These are phyloP conservation scores for Rhizophora apiculata DNA, from an alignment of 345 rosid species.

Conservation along the genomic window DNA sequence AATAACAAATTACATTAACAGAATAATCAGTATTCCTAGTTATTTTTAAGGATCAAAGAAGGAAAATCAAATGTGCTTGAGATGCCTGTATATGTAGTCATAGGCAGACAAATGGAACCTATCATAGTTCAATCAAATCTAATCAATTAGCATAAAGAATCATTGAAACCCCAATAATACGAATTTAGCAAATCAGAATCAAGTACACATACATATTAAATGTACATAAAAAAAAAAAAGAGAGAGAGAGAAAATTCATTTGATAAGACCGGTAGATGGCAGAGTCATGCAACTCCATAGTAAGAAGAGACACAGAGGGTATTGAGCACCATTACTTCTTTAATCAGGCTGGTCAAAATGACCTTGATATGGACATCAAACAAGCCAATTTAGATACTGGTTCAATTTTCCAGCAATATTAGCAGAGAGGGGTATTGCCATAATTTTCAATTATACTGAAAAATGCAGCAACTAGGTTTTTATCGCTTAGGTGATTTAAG, in stretches of 20 bases:
- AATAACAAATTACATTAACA: slow-evolving; percentile 26
- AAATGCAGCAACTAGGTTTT: too few species aligned
- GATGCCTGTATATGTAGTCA: neutral
- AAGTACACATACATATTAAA: too few species aligned
- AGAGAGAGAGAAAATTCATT: too few species aligned
- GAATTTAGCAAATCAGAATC: neutral
- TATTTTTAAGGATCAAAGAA: neutral
- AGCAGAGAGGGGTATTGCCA: too few species aligned
- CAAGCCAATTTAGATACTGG: neutral
- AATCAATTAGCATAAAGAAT: neutral
- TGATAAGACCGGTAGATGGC: too few species aligned
- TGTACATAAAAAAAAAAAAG: too few species aligned
- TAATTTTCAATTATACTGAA: too few species aligned
- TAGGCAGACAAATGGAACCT: too few species aligned
- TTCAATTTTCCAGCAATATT: neutral
- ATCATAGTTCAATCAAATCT: neutral
- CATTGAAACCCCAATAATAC: neutral
- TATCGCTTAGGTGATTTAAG: too few species aligned
- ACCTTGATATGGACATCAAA: neutral
- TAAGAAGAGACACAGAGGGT: neutral
- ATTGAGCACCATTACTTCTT: neutral
- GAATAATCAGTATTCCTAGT: slow-evolving; percentile 1
- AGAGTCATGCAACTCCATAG: too few species aligned
- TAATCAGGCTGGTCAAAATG: neutral
- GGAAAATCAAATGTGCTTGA: neutral